These are phyloP conservation scores for Nyssa sinensis DNA, from an alignment of 148 eudicot species.

Conservation along the genomic window DNA sequence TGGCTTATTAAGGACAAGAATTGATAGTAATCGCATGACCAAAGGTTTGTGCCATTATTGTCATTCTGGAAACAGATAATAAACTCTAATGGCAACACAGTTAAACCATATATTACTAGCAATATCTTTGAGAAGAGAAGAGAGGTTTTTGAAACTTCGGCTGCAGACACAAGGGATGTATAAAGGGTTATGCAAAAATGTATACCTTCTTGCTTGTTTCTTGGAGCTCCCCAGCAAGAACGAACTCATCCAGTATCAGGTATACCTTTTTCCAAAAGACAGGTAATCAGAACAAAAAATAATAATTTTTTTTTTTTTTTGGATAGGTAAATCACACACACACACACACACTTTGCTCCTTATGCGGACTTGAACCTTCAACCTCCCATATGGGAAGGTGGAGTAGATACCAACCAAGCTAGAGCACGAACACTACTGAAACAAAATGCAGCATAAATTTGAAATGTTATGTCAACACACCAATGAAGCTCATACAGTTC, in stretches of 20 bases:
- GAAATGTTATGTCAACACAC: not conserved
- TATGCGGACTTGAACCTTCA: no score
- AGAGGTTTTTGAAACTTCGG: not conserved
- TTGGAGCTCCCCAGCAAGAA: constrained; percentile 89
- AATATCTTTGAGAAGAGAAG: not conserved
- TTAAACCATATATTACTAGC: not conserved
- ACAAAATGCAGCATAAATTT: not conserved
- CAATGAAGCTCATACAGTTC: not conserved
- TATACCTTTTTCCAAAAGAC: constrained; percentile 43
- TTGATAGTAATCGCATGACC: not conserved
- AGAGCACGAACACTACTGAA: not conserved
- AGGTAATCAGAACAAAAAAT: not conserved
- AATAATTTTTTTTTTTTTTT: no score
- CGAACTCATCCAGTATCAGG: constrained; percentile 80
- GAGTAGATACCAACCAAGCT: no score
- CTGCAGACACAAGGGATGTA: not conserved
- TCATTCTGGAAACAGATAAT: not conserved
- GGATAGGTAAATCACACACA: no score
- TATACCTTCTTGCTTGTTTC: constrained; percentile 84
- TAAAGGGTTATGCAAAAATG: not conserved
- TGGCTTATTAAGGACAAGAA: no score
- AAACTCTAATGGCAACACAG: not conserved
- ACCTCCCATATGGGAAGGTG: no score
- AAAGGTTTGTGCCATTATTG: not conserved
- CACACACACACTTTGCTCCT: no score